Conservation (phyloP, 1,139 yeast species). For the Zhuliangozyma blackwelliae region DNA sequence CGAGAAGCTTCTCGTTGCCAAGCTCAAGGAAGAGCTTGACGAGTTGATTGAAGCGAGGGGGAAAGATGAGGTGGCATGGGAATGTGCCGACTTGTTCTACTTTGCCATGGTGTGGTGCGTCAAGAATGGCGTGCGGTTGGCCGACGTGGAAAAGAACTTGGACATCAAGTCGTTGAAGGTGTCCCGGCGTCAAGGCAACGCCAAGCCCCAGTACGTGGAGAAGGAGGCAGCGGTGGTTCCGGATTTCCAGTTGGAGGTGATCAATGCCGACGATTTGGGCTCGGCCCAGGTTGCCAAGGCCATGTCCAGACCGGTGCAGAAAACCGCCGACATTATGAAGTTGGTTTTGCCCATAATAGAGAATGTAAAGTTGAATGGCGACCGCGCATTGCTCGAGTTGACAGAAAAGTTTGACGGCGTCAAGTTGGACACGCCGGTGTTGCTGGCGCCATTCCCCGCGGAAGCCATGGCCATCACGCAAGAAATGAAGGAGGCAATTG, state of each 20-base stretch:
- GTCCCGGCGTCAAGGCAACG: slow-evolving; percentile 93
- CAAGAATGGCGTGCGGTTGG: slow-evolving; percentile 71
- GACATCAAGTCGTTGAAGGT: slow-evolving; percentile 82
- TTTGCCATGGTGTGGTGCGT: slow-evolving; percentile 87
- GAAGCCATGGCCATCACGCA: slow-evolving; percentile 70
- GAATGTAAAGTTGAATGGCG: slow-evolving; percentile 74
- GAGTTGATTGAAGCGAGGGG: slow-evolving; percentile 83
- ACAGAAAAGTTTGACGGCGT: slow-evolving; percentile 93
- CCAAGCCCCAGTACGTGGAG: slow-evolving; percentile 67
- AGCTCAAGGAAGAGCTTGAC: slow-evolving; percentile 93
- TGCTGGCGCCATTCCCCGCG: slow-evolving; percentile 82
- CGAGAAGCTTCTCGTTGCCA: slow-evolving; percentile 69
- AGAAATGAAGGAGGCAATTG: slow-evolving; percentile 82
- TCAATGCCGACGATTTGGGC: slow-evolving; percentile 41
- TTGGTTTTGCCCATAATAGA: slow-evolving; percentile 86
- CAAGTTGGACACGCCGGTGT: slow-evolving; percentile 60
- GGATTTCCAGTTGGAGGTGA: slow-evolving; percentile 57
- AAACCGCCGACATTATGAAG: slow-evolving; percentile 86
- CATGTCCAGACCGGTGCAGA: slow-evolving; percentile 84
- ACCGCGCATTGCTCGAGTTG: slow-evolving; percentile 76
- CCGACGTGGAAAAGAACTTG: slow-evolving; percentile 79
- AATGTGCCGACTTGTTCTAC: slow-evolving; percentile 91
- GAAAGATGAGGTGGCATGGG: slow-evolving; percentile 80
- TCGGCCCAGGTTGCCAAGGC: slow-evolving; percentile 52
- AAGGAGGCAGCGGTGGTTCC: slow-evolving; percentile 13